Evolutionary conservation across 192 early-diverging fungal genomes (phyloP).

Genomic region (Lunasporangiospora selenospora): DNA sequence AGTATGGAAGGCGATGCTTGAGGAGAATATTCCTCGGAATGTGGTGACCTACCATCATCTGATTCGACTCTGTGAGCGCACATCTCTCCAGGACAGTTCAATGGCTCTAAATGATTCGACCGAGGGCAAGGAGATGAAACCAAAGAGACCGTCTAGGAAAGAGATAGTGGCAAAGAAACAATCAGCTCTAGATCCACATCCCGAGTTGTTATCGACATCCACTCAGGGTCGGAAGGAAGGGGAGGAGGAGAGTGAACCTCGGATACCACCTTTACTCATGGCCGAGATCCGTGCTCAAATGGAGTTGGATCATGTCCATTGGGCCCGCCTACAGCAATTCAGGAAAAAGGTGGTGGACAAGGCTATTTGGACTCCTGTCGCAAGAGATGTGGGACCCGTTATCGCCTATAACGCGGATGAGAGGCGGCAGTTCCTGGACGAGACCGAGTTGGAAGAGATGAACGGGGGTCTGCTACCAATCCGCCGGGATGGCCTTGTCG

Average conservation of each 20-base stretch:
- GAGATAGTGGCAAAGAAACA: background rate
- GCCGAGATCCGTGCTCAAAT: constrained; percentile 28
- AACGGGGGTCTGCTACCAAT: background rate
- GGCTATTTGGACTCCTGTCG: constrained; percentile 20
- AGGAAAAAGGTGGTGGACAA: background rate
- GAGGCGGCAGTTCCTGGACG: background rate
- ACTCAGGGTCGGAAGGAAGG: background rate
- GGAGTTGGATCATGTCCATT: constrained; percentile 24
- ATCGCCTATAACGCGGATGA: background rate
- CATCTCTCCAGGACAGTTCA: constrained; percentile 9
- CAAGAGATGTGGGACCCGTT: constrained; percentile 8
- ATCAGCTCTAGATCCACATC: background rate
- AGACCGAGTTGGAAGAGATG: background rate
- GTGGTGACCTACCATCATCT: constrained; percentile 36
- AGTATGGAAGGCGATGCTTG: constrained; percentile 36
- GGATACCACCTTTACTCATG: constrained; percentile 21
- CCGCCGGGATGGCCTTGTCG: background rate
- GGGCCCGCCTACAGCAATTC: constrained; percentile 22
- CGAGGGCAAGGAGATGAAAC: background rate
- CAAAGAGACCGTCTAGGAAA: background rate
- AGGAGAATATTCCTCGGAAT: constrained; percentile 34
- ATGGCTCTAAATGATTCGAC: background rate
- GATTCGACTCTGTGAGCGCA: constrained; percentile 41
- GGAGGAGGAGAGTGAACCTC: background rate
- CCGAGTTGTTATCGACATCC: background rate